These are phyloP conservation scores for Marchantia polymorpha DNA, from an alignment of 225 moss, liverwort and hornwort genomes.

Conservation along the genomic window DNA sequence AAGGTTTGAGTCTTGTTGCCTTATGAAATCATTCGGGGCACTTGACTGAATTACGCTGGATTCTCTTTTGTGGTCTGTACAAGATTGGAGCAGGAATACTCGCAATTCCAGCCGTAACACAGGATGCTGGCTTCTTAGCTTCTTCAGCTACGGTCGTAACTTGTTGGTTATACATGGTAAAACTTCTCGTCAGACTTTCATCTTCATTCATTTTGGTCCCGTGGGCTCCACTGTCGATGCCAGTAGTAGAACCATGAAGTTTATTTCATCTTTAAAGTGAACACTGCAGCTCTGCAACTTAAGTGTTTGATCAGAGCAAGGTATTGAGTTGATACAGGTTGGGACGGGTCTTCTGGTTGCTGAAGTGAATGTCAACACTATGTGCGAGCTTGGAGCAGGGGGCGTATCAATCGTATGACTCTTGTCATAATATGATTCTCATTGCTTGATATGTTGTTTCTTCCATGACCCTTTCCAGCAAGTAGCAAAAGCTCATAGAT, in stretches of 20 bases:
- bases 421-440: no score
- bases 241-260: background rate
- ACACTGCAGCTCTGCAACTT: background rate
- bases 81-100: slow-evolving; percentile 95
- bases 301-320: background rate
- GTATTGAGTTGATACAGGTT: slow-evolving; percentile 48
- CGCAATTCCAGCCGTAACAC: slow-evolving; percentile 93
- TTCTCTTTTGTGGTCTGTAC: background rate
- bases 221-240: background rate
- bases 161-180: slow-evolving; percentile 98
- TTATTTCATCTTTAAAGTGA: background rate
- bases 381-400: slow-evolving; percentile 94
- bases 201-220: background rate
- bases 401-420: slow-evolving; percentile 83
- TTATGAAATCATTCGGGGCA: background rate
- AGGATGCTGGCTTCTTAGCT: slow-evolving; percentile 93
- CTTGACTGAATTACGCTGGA: background rate
- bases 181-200: background rate
- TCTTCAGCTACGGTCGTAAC: slow-evolving; percentile 67
- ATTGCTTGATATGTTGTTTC: no score
- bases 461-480: no score
- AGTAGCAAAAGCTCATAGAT: no score
- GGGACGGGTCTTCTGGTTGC: slow-evolving; percentile 85
- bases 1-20: background rate
- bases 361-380: slow-evolving; percentile 95